phyloP scores from a whole-genome alignment of 2,329 filamentous ascomycete genomes.

The Ascochyta viciae-villosae region DNA sequence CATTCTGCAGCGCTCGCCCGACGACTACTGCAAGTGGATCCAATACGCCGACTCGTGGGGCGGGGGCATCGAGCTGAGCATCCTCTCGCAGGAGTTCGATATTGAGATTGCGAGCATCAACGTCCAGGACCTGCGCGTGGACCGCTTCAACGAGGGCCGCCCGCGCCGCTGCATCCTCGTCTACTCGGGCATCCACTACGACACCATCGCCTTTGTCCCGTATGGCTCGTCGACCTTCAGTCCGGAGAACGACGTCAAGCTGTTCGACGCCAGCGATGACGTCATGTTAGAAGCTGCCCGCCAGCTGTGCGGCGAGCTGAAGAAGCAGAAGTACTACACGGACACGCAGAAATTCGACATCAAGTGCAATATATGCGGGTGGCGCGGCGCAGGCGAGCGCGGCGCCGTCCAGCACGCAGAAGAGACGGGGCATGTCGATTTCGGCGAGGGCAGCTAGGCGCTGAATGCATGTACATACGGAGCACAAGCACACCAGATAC shows the following conservation, averaged over 20 bases:
- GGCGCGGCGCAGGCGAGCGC: slow-evolving; percentile 71
- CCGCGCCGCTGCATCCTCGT: slow-evolving; percentile 77
- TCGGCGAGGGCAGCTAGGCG: slow-evolving; percentile 34
- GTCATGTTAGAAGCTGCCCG: slow-evolving; percentile 65
- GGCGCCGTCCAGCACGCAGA: slow-evolving; percentile 69
- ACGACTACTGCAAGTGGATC: slow-evolving; percentile 83
- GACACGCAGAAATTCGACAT: slow-evolving; percentile 83
- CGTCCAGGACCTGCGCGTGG: slow-evolving; percentile 71
- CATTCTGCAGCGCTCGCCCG: slow-evolving; percentile 73
- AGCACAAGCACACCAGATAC: too few species aligned
- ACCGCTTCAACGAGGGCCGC: slow-evolving; percentile 77
- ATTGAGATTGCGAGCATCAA: slow-evolving; percentile 87
- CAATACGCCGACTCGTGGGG: slow-evolving; percentile 85
- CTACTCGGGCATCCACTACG: slow-evolving; percentile 94
- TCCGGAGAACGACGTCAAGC: slow-evolving; percentile 79
- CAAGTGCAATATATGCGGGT: slow-evolving; percentile 76
- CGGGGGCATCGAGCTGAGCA: slow-evolving; percentile 86
- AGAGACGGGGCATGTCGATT: slow-evolving; percentile 57
- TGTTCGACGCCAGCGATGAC: slow-evolving; percentile 68
- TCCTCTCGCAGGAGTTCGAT: slow-evolving; percentile 83
- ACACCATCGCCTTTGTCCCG: slow-evolving; percentile 77
- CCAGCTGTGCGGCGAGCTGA: slow-evolving; percentile 64
- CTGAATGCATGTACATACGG: too few species aligned
- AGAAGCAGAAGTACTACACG: slow-evolving; percentile 82
- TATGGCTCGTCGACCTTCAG: slow-evolving; percentile 65